Conservation (phyloP, 2,329 filamentous ascomycete genomes). For the Hortaea werneckii region DNA sequence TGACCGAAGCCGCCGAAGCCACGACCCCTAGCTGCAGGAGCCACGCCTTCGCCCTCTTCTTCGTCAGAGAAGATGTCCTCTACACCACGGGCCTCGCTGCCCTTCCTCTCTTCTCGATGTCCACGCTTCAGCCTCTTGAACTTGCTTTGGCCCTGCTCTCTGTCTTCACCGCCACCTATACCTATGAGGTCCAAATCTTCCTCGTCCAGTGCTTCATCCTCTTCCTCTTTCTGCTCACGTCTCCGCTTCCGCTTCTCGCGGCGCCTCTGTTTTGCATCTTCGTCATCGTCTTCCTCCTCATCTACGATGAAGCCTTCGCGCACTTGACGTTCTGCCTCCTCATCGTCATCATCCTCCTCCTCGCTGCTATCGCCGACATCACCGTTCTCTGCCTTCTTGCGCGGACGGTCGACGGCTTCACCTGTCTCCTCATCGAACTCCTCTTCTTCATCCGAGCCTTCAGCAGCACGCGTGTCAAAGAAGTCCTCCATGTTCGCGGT, state of each 20-base stretch:
- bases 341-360: conserved; percentile 76
- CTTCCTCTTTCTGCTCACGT: conserved; percentile 64
- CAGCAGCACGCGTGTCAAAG: conserved; percentile 74
- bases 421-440: conserved; percentile 71
- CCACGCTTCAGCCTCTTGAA: conserved; percentile 96
- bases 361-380: conserved; percentile 75
- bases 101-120: conserved; percentile 59
- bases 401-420: conserved; percentile 34
- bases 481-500: conserved; percentile 39
- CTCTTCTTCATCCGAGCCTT: conserved; percentile 79
- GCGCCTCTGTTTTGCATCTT: conserved; percentile 50
- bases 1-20: conserved; percentile 41
- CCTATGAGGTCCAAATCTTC: conserved; percentile 95
- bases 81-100: conserved; percentile 58
- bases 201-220: conserved; percentile 78
- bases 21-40: conserved; percentile 29
- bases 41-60: conserved; percentile 53
- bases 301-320: conserved; percentile 89
- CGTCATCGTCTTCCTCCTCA: conserved; percentile 66
- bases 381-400: conserved; percentile 32
- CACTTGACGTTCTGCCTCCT: conserved; percentile 75
- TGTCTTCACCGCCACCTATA: conserved; percentile 57
- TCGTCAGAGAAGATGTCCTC: conserved; percentile 95
- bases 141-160: conserved; percentile 60
- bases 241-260: conserved; percentile 69